Conservation (phyloP, 352 stramenopile genomes). For the Pythium rishiriense region DNA sequence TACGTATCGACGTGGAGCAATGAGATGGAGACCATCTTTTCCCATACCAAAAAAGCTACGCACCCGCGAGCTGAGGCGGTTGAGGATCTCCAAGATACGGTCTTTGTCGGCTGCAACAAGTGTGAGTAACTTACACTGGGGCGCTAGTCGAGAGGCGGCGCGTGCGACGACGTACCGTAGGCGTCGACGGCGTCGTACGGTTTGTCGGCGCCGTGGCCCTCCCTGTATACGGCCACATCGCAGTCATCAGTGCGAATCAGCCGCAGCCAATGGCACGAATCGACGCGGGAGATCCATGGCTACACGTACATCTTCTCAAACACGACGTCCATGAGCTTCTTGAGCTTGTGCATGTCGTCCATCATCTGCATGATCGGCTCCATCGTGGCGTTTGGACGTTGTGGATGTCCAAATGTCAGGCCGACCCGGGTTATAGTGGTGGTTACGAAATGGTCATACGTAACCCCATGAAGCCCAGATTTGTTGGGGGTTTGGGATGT, state of each 20-base stretch:
- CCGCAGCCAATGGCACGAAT: not conserved
- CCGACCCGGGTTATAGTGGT: not conserved
- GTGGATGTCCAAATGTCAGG: not conserved
- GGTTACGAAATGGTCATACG: not conserved
- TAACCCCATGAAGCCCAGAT: not conserved
- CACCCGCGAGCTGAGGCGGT: conserved; percentile 81
- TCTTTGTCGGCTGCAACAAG: conserved; percentile 73
- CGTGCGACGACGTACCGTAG: conserved; percentile 46
- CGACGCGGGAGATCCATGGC: not conserved
- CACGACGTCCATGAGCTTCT: conserved; percentile 89
- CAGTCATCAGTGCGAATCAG: not conserved
- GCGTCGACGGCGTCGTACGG: conserved; percentile 76
- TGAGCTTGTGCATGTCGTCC: conserved; percentile 91
- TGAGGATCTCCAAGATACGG: conserved; percentile 87
- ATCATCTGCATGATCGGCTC: conserved; percentile 91
- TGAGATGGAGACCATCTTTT: too few relatives aligned
- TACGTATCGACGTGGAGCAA: too few relatives aligned
- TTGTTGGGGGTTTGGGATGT: too few relatives aligned
- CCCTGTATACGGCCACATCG: conserved; percentile 21
- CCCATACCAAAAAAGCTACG: too few relatives aligned
- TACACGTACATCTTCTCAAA: conserved; percentile 81
- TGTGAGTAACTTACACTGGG: not conserved
- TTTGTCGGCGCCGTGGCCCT: conserved; percentile 56
- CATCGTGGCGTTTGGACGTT: conserved; percentile 34
- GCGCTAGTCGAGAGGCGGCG: not conserved